Percentiles rank a stretch among this genome's conserved stretches.
Conservation (phyloP, 2,329 filamentous ascomycete species). For the Aotearoamyces nothofagi region DNA sequence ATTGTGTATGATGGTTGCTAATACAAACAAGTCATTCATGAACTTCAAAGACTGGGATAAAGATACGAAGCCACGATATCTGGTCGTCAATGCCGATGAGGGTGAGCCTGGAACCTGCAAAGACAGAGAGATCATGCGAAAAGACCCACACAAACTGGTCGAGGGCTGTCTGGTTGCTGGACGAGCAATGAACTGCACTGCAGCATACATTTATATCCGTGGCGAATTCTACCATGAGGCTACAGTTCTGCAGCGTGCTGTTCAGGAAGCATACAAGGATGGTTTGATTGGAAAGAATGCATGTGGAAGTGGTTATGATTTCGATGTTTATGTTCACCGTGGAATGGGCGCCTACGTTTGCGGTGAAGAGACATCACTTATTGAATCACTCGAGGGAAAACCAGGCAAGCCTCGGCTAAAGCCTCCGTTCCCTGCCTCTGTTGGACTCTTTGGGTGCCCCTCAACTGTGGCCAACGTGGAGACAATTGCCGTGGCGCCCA, state of each 20-base stretch:
- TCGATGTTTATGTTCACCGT: conserved; percentile 92
- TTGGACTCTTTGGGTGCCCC: conserved; percentile 94
- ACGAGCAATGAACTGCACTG: conserved; percentile 96
- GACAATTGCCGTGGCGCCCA: conserved; percentile 88
- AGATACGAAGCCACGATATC: conserved; percentile 85
- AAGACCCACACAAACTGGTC: conserved; percentile 97
- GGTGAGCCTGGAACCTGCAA: conserved; percentile 98
- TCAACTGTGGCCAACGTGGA: conserved; percentile 98
- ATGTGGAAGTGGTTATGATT: conserved; percentile 92
- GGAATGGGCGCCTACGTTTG: conserved; percentile 97
- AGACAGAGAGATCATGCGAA: conserved; percentile 99
- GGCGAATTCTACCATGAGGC: conserved; percentile 97
- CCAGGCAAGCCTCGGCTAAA: conserved; percentile 96
- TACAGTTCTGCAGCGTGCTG: conserved; percentile 80
- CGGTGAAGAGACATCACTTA: conserved; percentile 94
- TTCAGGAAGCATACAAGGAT: conserved; percentile 92
- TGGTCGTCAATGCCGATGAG: conserved; percentile 97
- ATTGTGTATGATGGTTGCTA: no score
- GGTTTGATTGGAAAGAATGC: conserved; percentile 97
- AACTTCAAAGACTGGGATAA: conserved; percentile 99
- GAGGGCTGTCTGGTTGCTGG: conserved; percentile 94
- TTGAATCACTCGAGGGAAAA: conserved; percentile 97
- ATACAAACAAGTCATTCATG: conserved; percentile 91
- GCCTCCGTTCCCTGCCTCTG: conserved; percentile 93
- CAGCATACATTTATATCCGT: conserved; percentile 98